These are phyloP conservation scores for Aquilaria malaccensis DNA, from an alignment of 345 rosid species.

Conservation along the genomic window DNA sequence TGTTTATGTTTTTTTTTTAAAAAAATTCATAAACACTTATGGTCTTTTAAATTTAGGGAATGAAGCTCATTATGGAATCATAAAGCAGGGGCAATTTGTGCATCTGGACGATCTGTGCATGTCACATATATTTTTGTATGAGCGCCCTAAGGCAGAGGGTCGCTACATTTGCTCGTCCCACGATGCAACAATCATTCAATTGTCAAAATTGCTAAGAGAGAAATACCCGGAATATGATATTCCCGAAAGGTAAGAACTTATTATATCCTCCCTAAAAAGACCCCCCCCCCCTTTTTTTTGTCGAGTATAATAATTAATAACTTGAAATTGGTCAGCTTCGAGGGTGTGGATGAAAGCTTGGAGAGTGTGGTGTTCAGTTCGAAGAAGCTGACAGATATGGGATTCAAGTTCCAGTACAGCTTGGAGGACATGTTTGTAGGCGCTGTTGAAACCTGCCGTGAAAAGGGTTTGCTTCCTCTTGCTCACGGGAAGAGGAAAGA, in stretches of 20 bases:
- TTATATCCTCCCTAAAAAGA: too few species aligned
- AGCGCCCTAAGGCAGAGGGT: slow-evolving; percentile 65
- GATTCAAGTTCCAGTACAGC: slow-evolving; percentile 65
- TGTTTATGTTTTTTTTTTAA: background rate
- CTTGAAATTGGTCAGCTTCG: slow-evolving; percentile 32
- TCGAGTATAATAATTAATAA: too few species aligned
- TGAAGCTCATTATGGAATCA: slow-evolving; percentile 66
- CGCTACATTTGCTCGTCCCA: slow-evolving; percentile 77
- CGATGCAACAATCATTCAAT: slow-evolving; percentile 46
- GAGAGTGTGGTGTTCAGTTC: slow-evolving; percentile 39
- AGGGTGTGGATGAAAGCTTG: slow-evolving; percentile 51
- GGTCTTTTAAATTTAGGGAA: slow-evolving; percentile 38
- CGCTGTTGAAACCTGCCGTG: slow-evolving; percentile 65
- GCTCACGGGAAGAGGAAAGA: slow-evolving; percentile 8
- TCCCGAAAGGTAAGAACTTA: slow-evolving; percentile 44
- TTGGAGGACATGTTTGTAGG: slow-evolving; percentile 69
- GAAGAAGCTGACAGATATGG: slow-evolving; percentile 57
- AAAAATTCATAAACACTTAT: background rate
- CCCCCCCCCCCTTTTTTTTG: too few species aligned
- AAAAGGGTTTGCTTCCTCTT: slow-evolving; percentile 56
- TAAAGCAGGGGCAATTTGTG: slow-evolving; percentile 76
- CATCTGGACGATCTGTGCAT: slow-evolving; percentile 89
- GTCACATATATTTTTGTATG: slow-evolving; percentile 65
- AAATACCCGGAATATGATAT: slow-evolving; percentile 62
- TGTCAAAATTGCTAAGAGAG: slow-evolving; percentile 40